Conservation (phyloP, 768 basidiomycete species). For the Calocera cornea region DNA sequence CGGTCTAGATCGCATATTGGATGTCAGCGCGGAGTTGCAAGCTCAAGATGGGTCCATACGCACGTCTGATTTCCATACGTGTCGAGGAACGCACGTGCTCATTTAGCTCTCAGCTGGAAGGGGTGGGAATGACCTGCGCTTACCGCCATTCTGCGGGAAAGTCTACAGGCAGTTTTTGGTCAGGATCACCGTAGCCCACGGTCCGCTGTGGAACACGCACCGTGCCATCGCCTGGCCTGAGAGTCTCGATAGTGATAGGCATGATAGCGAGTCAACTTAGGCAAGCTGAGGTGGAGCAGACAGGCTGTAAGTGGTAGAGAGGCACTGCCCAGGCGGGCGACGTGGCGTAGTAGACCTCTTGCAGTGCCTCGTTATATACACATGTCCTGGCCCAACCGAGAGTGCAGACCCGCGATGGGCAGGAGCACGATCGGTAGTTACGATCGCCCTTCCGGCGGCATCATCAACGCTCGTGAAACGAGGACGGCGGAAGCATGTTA, state of each 20-base stretch:
- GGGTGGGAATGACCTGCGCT: background rate
- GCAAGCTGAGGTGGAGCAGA: background rate
- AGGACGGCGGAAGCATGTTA: background rate
- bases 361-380: conserved; percentile 2
- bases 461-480: background rate
- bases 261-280: background rate
- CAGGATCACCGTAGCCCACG: background rate
- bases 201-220: background rate
- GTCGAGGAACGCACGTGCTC: background rate
- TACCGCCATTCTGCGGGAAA: conserved; percentile 61
- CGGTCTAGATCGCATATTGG: conserved; percentile 33
- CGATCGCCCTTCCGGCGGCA: background rate
- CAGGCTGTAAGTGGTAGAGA: background rate
- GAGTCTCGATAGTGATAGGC: conserved; percentile 55
- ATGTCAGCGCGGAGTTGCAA: conserved; percentile 2
- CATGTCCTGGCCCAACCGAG: background rate
- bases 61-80: background rate
- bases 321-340: background rate
- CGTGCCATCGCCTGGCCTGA: conserved; percentile 45
- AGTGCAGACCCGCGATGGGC: background rate
- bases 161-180: conserved; percentile 11
- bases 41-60: background rate
- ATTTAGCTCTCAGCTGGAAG: background rate
- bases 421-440: background rate
- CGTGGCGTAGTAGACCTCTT: background rate